A percentile compares a stretch with the other conserved stretches of the same genome.
Conservation (phyloP, 208 protist species). For the Crithidia expoeki region DNA sequence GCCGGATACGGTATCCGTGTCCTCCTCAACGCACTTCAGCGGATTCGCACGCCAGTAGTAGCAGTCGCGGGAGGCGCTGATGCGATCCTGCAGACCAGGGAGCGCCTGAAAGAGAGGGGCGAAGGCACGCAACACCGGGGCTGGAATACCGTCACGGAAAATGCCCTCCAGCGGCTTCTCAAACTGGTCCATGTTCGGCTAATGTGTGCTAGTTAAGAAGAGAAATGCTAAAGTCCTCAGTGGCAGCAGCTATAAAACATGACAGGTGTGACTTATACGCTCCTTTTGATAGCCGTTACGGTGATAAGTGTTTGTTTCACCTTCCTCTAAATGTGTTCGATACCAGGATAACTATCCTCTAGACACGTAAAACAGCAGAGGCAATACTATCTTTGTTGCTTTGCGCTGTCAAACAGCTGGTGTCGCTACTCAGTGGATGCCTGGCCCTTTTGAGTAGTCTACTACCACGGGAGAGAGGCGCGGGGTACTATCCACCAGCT, state of each 20-base stretch:
- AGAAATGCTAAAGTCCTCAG: not conserved
- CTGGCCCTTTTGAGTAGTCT: not conserved
- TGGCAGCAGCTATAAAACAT: no score
- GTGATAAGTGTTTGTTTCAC: no score
- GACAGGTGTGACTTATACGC: no score
- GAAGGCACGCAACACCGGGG: conserved; percentile 87
- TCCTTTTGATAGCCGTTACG: not conserved
- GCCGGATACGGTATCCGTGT: conserved; percentile 70
- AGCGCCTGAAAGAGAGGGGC: conserved; percentile 89
- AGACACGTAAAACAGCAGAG: not conserved
- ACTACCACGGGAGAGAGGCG: not conserved
- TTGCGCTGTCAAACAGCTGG: not conserved
- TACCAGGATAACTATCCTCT: not conserved
- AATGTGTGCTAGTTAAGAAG: not conserved
- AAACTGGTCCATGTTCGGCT: conserved; percentile 77
- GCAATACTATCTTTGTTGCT: not conserved
- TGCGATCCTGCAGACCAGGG: conserved; percentile 73
- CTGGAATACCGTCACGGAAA: conserved; percentile 92
- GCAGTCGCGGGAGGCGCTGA: conserved; percentile 73
- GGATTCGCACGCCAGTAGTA: conserved; percentile 93
- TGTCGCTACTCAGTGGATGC: not conserved
- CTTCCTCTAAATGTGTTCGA: not conserved
- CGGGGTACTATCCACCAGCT: not conserved
- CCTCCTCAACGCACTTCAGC: conserved; percentile 85
- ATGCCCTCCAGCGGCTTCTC: conserved; percentile 87